Conservation (phyloP, 805 yeast genomes). For the Kodamaea laetipori region DNA sequence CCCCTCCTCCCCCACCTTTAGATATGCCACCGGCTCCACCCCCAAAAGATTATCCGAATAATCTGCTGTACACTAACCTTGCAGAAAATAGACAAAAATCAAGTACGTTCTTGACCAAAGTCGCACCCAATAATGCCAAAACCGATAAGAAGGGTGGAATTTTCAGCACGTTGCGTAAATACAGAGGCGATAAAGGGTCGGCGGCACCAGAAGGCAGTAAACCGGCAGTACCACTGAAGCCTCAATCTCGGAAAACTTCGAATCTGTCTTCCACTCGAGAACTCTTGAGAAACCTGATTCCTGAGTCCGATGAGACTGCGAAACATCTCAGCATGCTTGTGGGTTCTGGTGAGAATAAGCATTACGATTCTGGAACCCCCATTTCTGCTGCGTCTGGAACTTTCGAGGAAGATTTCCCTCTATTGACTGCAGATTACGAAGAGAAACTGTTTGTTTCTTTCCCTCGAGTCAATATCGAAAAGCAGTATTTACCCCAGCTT, state of each 20-base stretch:
- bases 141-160: conserved; percentile 32
- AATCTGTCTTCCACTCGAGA: conserved; percentile 3
- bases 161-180: conserved; percentile 43
- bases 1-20: conserved; percentile 12
- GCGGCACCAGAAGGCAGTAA: conserved; percentile 14
- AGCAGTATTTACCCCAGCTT: conserved; percentile 28
- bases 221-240: neutral
- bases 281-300: neutral
- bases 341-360: conserved; percentile 1
- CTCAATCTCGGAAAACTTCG: neutral
- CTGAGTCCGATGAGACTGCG: conserved; percentile 1
- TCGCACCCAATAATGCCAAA: neutral
- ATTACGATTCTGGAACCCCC: neutral
- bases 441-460: neutral
- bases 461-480: conserved; percentile 19
- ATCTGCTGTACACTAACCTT: neutral
- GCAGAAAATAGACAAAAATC: conserved; percentile 1
- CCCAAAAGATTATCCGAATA: conserved; percentile 1
- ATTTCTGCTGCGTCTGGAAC: neutral
- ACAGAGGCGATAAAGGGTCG: conserved; percentile 42
- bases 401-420: conserved; percentile 1
- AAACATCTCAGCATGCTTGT: conserved; percentile 2
- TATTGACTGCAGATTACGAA: neutral
- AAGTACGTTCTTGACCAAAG: neutral
- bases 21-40: conserved; percentile 5